A percentile compares a stretch with the other conserved stretches of the same genome.
These are phyloP conservation scores for Gynochthodes officinalis DNA, from an alignment of 257 asterid genomes.

Conservation along the genomic window DNA sequence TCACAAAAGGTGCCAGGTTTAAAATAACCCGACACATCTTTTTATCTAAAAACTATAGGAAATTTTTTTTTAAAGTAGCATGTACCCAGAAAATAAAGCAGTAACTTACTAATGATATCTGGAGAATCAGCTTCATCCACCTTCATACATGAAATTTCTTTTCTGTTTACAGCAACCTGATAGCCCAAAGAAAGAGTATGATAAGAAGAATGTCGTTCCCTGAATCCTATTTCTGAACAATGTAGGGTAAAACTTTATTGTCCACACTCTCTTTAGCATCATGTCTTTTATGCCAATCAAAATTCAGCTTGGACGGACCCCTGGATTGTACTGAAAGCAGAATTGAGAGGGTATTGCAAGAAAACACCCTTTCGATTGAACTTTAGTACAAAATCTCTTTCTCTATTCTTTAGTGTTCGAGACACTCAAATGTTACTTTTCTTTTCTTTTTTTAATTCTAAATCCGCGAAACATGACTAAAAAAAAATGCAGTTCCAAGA, in stretches of 20 bases:
- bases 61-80: background rate
- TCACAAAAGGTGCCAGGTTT: background rate
- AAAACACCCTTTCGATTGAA: background rate
- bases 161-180: conserved; percentile 47
- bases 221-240: background rate
- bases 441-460: background rate
- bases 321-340: background rate
- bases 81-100: background rate
- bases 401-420: background rate
- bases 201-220: background rate
- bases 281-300: background rate
- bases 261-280: background rate
- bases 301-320: background rate
- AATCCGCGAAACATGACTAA: background rate
- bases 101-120: conserved; percentile 51
- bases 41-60: background rate
- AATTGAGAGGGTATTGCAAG: background rate
- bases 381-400: background rate
- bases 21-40: background rate
- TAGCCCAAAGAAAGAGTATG: conserved; percentile 8
- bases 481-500: background rate
- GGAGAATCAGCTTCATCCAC: conserved; percentile 38
- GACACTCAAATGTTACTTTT: background rate
- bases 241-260: background rate
- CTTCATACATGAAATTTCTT: conserved; percentile 41